phyloP scores from a whole-genome alignment of 2,329 filamentous ascomycete species.

The Ophiocordyceps unilateralis region DNA sequence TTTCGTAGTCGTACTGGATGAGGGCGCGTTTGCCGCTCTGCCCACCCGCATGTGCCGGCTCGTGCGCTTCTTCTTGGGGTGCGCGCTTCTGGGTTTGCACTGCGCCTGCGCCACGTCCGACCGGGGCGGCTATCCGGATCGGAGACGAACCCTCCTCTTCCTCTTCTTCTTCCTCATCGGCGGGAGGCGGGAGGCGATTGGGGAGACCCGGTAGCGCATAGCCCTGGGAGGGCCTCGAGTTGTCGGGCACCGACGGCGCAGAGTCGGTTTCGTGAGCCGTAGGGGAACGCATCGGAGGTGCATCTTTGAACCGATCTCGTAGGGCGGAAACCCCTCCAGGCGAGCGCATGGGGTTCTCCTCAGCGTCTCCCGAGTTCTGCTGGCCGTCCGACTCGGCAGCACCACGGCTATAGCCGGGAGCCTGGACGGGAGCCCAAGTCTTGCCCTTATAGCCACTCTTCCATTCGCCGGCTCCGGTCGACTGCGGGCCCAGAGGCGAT shows the following conservation, averaged over 20 bases:
- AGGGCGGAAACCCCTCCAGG: conserved; percentile 54
- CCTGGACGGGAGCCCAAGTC: conserved; percentile 73
- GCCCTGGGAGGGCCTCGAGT: conserved; percentile 54
- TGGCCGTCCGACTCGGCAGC: conserved; percentile 28
- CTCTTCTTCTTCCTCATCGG: conserved; percentile 36
- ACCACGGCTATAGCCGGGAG: conserved; percentile 44
- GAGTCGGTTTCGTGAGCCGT: conserved; percentile 22
- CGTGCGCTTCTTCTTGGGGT: conserved; percentile 34
- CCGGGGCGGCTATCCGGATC: conserved; percentile 71
- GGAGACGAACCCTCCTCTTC: conserved; percentile 51
- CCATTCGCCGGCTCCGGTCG: conserved; percentile 62
- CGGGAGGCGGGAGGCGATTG: conserved; percentile 35
- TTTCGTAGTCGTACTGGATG: conserved; percentile 90
- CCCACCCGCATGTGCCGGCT: conserved; percentile 12
- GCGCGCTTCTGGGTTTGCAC: conserved; percentile 44
- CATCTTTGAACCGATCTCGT: conserved; percentile 67
- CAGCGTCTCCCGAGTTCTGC: conserved; percentile 46
- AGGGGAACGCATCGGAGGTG: conserved; percentile 43
- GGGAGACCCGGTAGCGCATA: conserved; percentile 67
- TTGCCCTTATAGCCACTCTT: conserved; percentile 86
- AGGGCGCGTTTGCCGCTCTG: conserved; percentile 52
- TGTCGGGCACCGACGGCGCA: conserved; percentile 32
- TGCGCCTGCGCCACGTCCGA: conserved; percentile 44
- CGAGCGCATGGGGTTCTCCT: conserved; percentile 35
- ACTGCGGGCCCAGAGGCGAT: conserved; percentile 46